These are phyloP conservation scores for Chimonanthus praecox DNA, from an alignment of 164 flowering plant genomes.

Conservation along the genomic window DNA sequence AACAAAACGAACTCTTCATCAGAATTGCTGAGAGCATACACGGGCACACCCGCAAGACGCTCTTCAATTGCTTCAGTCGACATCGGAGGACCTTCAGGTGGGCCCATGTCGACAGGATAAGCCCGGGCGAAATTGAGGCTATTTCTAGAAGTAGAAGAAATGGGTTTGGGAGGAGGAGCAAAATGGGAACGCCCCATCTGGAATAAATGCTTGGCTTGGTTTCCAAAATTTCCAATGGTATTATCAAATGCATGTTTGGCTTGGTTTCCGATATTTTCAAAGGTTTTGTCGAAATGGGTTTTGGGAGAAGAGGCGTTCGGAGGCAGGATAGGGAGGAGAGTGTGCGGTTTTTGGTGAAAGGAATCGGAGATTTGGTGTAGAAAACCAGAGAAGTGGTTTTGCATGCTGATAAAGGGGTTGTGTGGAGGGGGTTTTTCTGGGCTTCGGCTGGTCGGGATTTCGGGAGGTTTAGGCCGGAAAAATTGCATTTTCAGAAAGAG, in stretches of 20 bases:
- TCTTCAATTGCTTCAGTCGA: conserved; percentile 53
- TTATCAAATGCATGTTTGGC: conserved; percentile 23
- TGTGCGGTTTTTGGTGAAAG: conserved; percentile 13
- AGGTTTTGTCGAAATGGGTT: conserved; percentile 24
- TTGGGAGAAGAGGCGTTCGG: conserved; percentile 1
- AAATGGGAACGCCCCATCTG: conserved; percentile 13
- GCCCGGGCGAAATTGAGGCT: conserved; percentile 41
- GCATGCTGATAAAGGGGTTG: conserved; percentile 28
- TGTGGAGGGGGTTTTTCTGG: conserved; percentile 21
- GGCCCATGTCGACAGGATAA: conserved; percentile 1
- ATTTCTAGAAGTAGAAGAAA: not conserved
- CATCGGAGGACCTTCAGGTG: conserved; percentile 18
- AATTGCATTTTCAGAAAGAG: not conserved
- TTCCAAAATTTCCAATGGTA: conserved; percentile 19
- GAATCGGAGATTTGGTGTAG: conserved; percentile 25
- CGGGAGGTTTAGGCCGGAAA: not conserved
- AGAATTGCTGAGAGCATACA: conserved; percentile 68
- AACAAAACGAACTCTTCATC: conserved; percentile 74
- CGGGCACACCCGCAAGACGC: conserved; percentile 74
- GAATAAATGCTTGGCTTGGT: conserved; percentile 25
- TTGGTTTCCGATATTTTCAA: conserved; percentile 23
- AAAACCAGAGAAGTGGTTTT: conserved; percentile 29
- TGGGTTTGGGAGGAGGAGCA: not conserved
- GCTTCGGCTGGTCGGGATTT: not conserved
- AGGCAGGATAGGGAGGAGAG: conserved; percentile 8